Base-by-base conservation (phyloP, 345 rosid species). In the Psidium guajava region DNA sequence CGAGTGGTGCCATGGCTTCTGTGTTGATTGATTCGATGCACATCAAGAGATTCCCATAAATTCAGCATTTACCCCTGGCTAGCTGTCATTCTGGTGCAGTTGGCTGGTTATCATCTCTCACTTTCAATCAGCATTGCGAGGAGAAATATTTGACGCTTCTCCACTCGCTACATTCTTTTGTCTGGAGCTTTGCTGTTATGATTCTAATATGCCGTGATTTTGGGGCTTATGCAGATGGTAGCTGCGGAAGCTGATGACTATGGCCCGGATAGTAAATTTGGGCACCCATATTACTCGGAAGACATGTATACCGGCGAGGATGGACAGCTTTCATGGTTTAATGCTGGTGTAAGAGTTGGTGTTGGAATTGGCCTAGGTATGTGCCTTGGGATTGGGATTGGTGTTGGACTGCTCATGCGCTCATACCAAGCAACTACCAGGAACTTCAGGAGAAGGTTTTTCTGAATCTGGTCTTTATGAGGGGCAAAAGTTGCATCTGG, bases 371-470 rank as follows among this genome's bases (percentile, higher is more conserved):
- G 99, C 83, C 97, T 95, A 6, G 98, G 98, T 53, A 93, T 94
- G 98, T 97, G 99, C 82, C 88, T 97, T 21, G 98, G 98, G 54
- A 85, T 95, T 11, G 98, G 99, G 81, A 90, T 97, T 86, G 99
- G 99, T 69, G 98, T 95, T 86, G 99, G 99, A 80, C 88, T 97
- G 84, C 96, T 97, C 61, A 94, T 97, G 98, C 97, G 96, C 12
- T 94, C 99, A 2, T 97, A 97, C 90, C 98, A 95, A 91, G 91
- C 95, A 54, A 94, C 98, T n/a, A 94, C 97, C n/a, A 90, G 98
- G 86, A 95, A 90, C 88, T 93, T 97, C 87, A 94, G 98, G 92
- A 93, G 98, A 88, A 93, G 95, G 91, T 95, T 97, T 89, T 86
- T 91, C 83, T 97, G 87, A 96, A 56, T 28, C 84, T 56, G 7